A percentile compares a stretch with the other conserved stretches of the same genome.
Evolutionary conservation across 805 yeast species (phyloP).

Genomic region (Saturnispora ahearnii): DNA sequence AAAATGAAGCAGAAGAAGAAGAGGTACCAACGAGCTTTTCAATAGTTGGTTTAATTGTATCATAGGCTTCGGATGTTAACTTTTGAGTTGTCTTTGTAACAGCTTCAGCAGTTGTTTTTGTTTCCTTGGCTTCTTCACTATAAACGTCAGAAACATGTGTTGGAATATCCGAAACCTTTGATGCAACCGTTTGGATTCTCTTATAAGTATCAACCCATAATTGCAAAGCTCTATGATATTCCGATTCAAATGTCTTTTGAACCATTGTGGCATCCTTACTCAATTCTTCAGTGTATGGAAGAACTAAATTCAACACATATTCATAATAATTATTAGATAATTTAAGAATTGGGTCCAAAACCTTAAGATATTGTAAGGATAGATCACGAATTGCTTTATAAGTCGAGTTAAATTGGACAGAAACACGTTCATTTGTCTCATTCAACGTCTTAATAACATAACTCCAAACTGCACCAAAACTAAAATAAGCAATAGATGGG

Average conservation of each 20-base stretch:
- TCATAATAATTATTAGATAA: conserved; percentile 26
- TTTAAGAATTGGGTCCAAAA: conserved; percentile 23
- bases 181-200: conserved; percentile 23
- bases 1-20: neutral
- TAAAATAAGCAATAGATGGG: conserved; percentile 23
- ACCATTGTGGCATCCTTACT: neutral
- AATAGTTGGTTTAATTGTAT: conserved; percentile 26
- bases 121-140: conserved; percentile 22
- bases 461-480: conserved; percentile 12
- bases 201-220: conserved; percentile 22
- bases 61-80: conserved; percentile 29
- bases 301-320: conserved; percentile 17
- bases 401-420: neutral
- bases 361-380: neutral
- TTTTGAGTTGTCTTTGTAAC: conserved; percentile 31
- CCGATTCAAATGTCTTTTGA: conserved; percentile 13
- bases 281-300: conserved; percentile 10
- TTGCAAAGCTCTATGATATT: conserved; percentile 21
- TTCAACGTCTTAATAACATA: neutral
- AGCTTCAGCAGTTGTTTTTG: conserved; percentile 25
- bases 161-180: conserved; percentile 22
- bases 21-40: conserved; percentile 20
- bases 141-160: conserved; percentile 27
- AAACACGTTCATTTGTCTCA: neutral
- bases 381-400: neutral